Conservation (phyloP, 345 rosid species). For the Kernera saxatilis region DNA sequence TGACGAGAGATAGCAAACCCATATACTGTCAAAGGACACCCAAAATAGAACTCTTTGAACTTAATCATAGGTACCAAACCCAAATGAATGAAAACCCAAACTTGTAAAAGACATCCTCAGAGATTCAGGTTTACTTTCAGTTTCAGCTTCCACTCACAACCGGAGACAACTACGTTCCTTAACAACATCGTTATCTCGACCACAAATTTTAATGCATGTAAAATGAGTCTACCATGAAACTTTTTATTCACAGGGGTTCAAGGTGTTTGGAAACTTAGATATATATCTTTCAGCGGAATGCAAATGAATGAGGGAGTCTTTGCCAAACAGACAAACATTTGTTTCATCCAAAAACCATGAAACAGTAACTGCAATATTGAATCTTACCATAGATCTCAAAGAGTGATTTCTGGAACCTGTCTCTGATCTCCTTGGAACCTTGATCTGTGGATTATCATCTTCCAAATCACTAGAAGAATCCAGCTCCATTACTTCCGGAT, state of each 20-base stretch:
- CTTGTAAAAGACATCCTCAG: background rate
- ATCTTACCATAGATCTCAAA: conserved; percentile 44
- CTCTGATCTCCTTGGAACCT: conserved; percentile 18
- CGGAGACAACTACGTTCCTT: background rate
- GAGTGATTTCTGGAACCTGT: conserved; percentile 21
- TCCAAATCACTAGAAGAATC: conserved; percentile 58
- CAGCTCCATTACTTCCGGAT: conserved; percentile 40
- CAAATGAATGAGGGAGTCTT: background rate
- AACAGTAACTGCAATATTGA: background rate
- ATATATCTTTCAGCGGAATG: background rate
- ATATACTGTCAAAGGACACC: background rate
- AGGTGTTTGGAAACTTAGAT: background rate
- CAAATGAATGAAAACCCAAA: background rate
- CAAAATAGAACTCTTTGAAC: background rate
- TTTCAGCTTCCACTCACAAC: background rate
- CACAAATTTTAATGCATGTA: background rate
- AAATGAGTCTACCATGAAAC: background rate
- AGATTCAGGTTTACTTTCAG: background rate
- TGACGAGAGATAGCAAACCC: background rate
- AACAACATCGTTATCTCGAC: background rate
- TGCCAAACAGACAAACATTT: background rate
- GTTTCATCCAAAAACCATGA: background rate
- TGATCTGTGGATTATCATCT: conserved; percentile 17
- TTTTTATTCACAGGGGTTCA: background rate
- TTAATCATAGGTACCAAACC: background rate